These are phyloP conservation scores for Centaurea solstitialis DNA, from an alignment of 129 eudicot species.

Conservation along the genomic window DNA sequence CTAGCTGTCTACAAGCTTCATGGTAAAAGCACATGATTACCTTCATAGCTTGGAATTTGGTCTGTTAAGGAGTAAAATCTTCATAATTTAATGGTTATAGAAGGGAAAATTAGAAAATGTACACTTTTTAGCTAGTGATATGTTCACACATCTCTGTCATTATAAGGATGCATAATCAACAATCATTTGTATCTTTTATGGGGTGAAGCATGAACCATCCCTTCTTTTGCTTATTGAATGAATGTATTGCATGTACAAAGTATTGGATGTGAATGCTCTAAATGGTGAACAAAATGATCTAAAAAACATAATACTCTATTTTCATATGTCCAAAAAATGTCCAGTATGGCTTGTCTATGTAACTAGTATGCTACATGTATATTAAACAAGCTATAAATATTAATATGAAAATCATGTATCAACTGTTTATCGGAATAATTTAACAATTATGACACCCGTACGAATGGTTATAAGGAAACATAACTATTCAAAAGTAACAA, in stretches of 20 bases:
- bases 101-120: background rate
- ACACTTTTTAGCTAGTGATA: background rate
- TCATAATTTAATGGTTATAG: background rate
- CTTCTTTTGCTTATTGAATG: background rate
- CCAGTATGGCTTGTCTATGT: too few relatives aligned
- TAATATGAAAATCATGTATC: background rate
- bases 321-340: too few relatives aligned
- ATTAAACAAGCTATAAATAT: background rate
- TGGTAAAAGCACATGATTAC: background rate
- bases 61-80: background rate
- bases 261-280: too few relatives aligned
- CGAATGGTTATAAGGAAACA: background rate
- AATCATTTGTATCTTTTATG: background rate
- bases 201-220: background rate
- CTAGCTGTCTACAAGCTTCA: background rate
- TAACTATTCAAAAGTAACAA: too few relatives aligned
- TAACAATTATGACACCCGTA: background rate
- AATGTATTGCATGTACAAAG: background rate
- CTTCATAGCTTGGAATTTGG: background rate
- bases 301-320: too few relatives aligned
- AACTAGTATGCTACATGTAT: background rate
- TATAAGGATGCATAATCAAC: background rate
- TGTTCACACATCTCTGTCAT: background rate
- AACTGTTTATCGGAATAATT: background rate
- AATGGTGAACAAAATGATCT: too few relatives aligned